Evolutionary conservation across 768 basidiomycete species (phyloP).

Genomic region (Mrakia blollopis): DNA sequence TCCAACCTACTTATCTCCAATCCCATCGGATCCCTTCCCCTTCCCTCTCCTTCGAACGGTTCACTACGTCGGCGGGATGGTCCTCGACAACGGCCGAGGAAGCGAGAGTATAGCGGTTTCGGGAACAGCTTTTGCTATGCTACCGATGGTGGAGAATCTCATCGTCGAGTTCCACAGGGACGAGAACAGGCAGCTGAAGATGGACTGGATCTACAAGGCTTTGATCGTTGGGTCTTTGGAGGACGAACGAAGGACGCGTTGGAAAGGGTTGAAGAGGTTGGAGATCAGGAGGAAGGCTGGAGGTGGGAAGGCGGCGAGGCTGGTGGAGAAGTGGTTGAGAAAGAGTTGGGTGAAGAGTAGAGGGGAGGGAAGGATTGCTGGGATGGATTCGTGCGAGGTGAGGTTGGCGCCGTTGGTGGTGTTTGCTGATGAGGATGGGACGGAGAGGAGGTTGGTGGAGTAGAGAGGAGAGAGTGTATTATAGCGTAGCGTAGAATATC

Average conservation of each 20-base stretch:
- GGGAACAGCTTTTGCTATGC: background rate
- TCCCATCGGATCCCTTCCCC: background rate
- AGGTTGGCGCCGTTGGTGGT: conserved; percentile 4
- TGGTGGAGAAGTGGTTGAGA: background rate
- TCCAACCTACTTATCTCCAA: no score
- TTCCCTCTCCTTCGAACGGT: background rate
- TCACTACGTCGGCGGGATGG: background rate
- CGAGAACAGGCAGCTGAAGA: background rate
- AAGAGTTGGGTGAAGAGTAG: background rate
- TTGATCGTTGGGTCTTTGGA: background rate
- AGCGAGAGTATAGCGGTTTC: background rate
- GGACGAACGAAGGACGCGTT: background rate
- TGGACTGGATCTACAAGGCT: background rate
- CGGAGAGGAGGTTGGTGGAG: background rate
- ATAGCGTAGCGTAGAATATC: no score
- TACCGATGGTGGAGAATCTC: background rate
- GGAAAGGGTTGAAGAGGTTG: conserved; percentile 4
- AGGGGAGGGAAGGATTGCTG: background rate
- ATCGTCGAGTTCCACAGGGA: background rate
- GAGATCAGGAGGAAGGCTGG: background rate
- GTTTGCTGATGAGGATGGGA: background rate
- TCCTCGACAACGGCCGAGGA: background rate
- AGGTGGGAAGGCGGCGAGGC: background rate
- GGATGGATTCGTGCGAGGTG: background rate
- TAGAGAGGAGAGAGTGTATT: background rate